Percentiles rank a stretch among this genome's conserved stretches.
These are phyloP conservation scores for Moesziomyces globuligerus DNA, from an alignment of 1,284 basidiomycete genomes.

Conservation along the genomic window DNA sequence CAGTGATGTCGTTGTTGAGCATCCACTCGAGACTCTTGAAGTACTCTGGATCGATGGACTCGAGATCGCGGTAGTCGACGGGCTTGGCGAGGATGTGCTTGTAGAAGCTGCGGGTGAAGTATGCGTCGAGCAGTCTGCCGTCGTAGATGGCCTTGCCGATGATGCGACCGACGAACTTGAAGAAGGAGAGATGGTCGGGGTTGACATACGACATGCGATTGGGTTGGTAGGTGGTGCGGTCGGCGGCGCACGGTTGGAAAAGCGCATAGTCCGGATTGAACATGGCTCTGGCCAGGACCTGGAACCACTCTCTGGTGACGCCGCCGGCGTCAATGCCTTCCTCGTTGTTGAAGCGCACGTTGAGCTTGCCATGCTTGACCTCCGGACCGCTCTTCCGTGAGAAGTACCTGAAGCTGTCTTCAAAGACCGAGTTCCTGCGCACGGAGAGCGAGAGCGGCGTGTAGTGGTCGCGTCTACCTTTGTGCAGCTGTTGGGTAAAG, in stretches of 20 bases:
- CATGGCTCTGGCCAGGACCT: slow-evolving; percentile 96
- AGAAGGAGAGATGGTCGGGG: slow-evolving; percentile 93
- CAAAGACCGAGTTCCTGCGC: slow-evolving; percentile 90
- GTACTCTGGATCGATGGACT: slow-evolving; percentile 73
- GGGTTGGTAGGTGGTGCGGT: slow-evolving; percentile 92
- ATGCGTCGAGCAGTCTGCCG: slow-evolving; percentile 93
- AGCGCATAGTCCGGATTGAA: slow-evolving; percentile 99
- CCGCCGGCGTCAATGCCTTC: slow-evolving; percentile 99
- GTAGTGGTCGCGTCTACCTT: slow-evolving; percentile 80
- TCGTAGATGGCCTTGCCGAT: slow-evolving; percentile 96
- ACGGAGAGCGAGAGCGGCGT: slow-evolving; percentile 89
- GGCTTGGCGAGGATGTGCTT: slow-evolving; percentile 65
- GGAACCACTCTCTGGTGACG: slow-evolving; percentile 98
- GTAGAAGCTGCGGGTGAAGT: slow-evolving; percentile 78
- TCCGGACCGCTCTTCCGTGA: slow-evolving; percentile 91
- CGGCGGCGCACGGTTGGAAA: slow-evolving; percentile 89
- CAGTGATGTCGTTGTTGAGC: slow-evolving; percentile 73
- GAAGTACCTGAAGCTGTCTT: slow-evolving; percentile 93
- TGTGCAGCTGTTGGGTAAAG: slow-evolving; percentile 95
- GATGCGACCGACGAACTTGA: slow-evolving; percentile 97
- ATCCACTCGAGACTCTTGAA: slow-evolving; percentile 77
- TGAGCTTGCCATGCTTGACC: slow-evolving; percentile 97
- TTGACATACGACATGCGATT: slow-evolving; percentile 87
- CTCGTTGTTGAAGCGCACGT: slow-evolving; percentile 94
- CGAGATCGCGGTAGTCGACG: slow-evolving; percentile 65